Conservation (phyloP, 2,329 filamentous ascomycete species). For the Malbranchea zuffiana region DNA sequence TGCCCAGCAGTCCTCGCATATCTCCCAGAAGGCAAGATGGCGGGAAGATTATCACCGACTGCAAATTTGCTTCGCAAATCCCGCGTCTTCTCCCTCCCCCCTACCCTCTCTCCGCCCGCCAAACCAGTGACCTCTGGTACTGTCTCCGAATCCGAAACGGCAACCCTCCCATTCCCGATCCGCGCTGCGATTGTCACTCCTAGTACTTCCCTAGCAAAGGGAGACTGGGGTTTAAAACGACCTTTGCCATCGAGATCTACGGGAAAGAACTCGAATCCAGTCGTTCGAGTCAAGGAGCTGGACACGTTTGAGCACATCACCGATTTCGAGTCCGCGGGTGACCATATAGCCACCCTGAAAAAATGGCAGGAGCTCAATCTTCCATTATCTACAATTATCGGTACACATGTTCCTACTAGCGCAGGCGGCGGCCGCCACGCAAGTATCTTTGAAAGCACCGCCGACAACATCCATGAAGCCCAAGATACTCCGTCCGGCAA, state of each 20-base stretch:
- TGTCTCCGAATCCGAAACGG: constrained; percentile 50
- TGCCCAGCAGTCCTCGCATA: too few species aligned
- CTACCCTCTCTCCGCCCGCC: constrained; percentile 55
- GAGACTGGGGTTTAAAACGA: constrained; percentile 90
- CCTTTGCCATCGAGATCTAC: constrained; percentile 68
- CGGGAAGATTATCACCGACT: constrained; percentile 45
- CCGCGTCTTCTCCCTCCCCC: constrained; percentile 78
- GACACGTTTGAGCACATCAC: constrained; percentile 83
- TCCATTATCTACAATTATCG: constrained; percentile 48
- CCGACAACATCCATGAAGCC: constrained; percentile 14
- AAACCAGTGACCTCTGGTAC: constrained; percentile 40
- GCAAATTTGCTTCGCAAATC: constrained; percentile 69
- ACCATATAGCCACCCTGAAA: constrained; percentile 66
- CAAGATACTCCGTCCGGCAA: constrained; percentile 19
- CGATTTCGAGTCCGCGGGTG: constrained; percentile 72
- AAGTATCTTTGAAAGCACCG: constrained; percentile 24
- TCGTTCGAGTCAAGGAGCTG: constrained; percentile 64
- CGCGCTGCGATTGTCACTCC: constrained; percentile 74
- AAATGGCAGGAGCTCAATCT: constrained; percentile 81
- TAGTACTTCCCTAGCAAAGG: constrained; percentile 56
- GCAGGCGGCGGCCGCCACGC: constrained; percentile 9
- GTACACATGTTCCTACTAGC: constrained; percentile 11
- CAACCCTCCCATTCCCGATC: constrained; percentile 69
- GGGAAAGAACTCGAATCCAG: constrained; percentile 58
- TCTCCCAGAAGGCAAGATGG: constrained; percentile 16